phyloP scores from a whole-genome alignment of 352 stramenopile genomes.

The Pythium biforme region DNA sequence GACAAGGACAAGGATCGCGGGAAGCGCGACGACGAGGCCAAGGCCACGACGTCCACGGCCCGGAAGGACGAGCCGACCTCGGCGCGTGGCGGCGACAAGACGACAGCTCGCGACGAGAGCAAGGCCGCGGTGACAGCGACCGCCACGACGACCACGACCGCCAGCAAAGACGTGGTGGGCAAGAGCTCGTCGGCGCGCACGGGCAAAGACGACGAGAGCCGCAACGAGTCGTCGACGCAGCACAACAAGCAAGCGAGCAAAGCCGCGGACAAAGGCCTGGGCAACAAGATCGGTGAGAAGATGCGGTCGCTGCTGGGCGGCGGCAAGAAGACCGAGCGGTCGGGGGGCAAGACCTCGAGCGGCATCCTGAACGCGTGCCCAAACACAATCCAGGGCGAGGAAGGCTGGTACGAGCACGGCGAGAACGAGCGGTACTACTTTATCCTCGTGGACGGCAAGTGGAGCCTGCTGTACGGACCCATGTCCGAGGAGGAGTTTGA shows the following conservation, averaged over 20 bases:
- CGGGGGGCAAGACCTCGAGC: slow-evolving; percentile 58
- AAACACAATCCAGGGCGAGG: slow-evolving; percentile 76
- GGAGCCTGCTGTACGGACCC: slow-evolving; percentile 81
- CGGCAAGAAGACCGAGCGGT: slow-evolving; percentile 64
- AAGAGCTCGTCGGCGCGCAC: slow-evolving; percentile 10
- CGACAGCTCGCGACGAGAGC: slow-evolving; percentile 14
- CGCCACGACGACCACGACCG: slow-evolving; percentile 6
- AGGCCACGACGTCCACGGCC: slow-evolving; percentile 10
- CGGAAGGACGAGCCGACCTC: not conserved
- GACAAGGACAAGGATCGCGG: slow-evolving; percentile 3
- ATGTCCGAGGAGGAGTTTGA: slow-evolving; percentile 88
- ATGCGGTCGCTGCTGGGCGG: slow-evolving; percentile 77
- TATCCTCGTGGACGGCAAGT: slow-evolving; percentile 77
- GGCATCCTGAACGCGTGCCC: slow-evolving; percentile 81
- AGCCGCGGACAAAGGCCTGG: slow-evolving; percentile 32
- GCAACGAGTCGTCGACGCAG: slow-evolving; percentile 29
- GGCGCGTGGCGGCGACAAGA: slow-evolving; percentile 25
- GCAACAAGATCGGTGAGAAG: slow-evolving; percentile 79
- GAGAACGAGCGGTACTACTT: slow-evolving; percentile 89
- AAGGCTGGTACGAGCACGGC: slow-evolving; percentile 87
- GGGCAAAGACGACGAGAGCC: slow-evolving; percentile 55
- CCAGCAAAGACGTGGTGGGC: slow-evolving; percentile 8
- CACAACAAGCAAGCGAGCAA: slow-evolving; percentile 28
- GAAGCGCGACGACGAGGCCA: slow-evolving; percentile 42
- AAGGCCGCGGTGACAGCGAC: not conserved